Evolutionary conservation across 2,329 filamentous ascomycete species (phyloP).

Genomic region (Ceratocystis destructans): DNA sequence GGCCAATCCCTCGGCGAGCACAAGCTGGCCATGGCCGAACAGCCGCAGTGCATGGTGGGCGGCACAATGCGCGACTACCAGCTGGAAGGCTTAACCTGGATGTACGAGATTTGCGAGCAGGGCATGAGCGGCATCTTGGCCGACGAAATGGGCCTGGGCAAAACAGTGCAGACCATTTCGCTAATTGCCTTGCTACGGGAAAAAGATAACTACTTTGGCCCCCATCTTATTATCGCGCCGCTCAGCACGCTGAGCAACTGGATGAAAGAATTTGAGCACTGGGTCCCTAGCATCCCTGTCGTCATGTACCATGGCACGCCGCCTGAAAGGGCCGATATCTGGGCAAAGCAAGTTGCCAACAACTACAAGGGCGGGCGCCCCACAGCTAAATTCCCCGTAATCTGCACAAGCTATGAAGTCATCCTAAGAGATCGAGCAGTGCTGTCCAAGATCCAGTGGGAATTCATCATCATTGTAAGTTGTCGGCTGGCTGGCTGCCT

Average conservation of each 20-base stretch:
- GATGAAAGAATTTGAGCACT: conserved; percentile 84
- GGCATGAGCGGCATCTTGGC: conserved; percentile 84
- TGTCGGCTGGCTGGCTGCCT: background rate
- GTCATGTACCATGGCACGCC: conserved; percentile 83
- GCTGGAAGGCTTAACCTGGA: conserved; percentile 86
- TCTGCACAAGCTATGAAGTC: conserved; percentile 93
- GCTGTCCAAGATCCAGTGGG: conserved; percentile 77
- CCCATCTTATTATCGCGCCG: conserved; percentile 81
- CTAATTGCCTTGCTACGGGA: conserved; percentile 79
- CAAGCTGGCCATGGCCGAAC: conserved; percentile 64
- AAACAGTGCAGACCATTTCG: conserved; percentile 83
- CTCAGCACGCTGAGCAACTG: conserved; percentile 89
- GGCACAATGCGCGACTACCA: conserved; percentile 93
- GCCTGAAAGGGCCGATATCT: conserved; percentile 60
- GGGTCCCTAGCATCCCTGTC: conserved; percentile 79
- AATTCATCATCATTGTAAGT: conserved; percentile 84
- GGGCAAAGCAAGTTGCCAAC: conserved; percentile 54
- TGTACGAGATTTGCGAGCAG: conserved; percentile 68
- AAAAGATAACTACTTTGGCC: conserved; percentile 67
- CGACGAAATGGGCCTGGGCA: conserved; percentile 86
- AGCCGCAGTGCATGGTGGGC: conserved; percentile 71
- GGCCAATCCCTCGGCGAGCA: conserved; percentile 48
- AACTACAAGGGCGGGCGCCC: conserved; percentile 44
- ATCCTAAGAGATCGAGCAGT: conserved; percentile 79
- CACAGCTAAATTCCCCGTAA: conserved; percentile 59